Evolutionary conservation across 108 stramenopile genomes (phyloP).

Genomic region (Nitzschia sp.): DNA sequence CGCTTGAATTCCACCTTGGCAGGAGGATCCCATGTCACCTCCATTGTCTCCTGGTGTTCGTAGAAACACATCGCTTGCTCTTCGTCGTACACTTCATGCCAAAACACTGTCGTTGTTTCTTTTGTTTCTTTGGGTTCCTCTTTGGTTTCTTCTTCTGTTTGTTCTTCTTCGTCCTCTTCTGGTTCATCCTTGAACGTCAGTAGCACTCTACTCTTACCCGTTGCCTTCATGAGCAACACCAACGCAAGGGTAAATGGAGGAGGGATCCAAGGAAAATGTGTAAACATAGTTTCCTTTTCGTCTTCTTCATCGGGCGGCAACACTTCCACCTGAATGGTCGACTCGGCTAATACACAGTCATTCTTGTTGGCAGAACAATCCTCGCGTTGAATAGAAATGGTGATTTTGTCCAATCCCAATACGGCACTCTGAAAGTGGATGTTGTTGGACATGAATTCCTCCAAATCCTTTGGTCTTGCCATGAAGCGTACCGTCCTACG

Average conservation of each 20-base stretch:
- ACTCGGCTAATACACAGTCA: conserved; percentile 12
- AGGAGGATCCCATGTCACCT: conserved; percentile 16
- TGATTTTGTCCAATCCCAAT: conserved; percentile 16
- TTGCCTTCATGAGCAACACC: conserved; percentile 24
- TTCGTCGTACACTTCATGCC: conserved; percentile 16
- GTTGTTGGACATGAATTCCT: conserved; percentile 5
- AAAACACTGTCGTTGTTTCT: background rate
- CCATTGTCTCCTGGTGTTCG: conserved; percentile 1
- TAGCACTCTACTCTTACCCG: conserved; percentile 7
- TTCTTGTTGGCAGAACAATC: conserved; percentile 15
- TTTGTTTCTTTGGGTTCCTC: background rate
- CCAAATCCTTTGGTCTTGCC: conserved; percentile 5
- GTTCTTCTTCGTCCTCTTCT: background rate
- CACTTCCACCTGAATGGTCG: conserved; percentile 16
- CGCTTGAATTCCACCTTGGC: conserved; percentile 8
- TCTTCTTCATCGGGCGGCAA: background rate
- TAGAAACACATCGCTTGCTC: conserved; percentile 14
- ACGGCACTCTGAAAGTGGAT: conserved; percentile 33
- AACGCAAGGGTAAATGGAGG: conserved; percentile 21
- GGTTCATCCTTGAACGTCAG: background rate
- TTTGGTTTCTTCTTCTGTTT: background rate
- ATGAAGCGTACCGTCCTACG: conserved; percentile 24
- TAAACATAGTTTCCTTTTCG: conserved; percentile 2
- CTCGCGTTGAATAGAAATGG: conserved; percentile 16
- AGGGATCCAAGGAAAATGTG: conserved; percentile 32